Base-by-base conservation (phyloP, 1,284 basidiomycete species). In the Limonomyces culmigenus region DNA sequence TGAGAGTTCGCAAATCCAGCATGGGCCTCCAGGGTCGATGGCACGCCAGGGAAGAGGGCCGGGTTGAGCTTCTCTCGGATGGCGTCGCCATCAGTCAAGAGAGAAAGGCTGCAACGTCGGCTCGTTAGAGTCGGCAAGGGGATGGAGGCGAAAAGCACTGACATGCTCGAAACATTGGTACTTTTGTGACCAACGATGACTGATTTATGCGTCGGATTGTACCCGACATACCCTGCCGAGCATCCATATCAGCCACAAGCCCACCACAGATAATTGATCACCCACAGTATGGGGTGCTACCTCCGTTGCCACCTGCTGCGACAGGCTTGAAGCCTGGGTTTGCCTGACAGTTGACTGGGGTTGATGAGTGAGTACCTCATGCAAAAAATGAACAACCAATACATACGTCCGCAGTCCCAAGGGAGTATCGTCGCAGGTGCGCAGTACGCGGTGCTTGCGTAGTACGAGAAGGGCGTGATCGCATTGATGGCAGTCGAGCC, bases 401-500 rank as follows among this genome's bases (percentile, higher is more conserved):
- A n/a, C n/a, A n/a, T n/a, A n/a, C n/a, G n/a, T n/a, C n/a, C n/a
- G 39, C 59, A 62, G 14, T 37, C 41, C 59, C 59, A 62, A 6
- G 42, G 41, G 13, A 47, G 34, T 8, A 55, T 59, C 18, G 41
- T 38, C 2, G 46, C 44, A 2, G 55, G 49, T 12, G 44, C 3
- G 43, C 59, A 62, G 42, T 58, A 58, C 11, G 47, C 57, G 0
- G 57, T 45, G 33, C 51, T 52, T 5, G 57, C 58, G 39, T 54
- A 59, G 42, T 45, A 49, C n/a, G 63, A 57, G 47, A 54, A 64
- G 5, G 61, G 59, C 35, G 47, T 54, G 47, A 55, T 62, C 3
- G 48, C 21, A 1, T 44, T 32, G 34, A 63, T 51, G 42, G 60
- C 52, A 5, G 45, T n/a, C 4, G 46, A 33, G 10, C 47, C 39